phyloP scores from a whole-genome alignment of 805 yeast species.

The Teunomyces aglyptinius region DNA sequence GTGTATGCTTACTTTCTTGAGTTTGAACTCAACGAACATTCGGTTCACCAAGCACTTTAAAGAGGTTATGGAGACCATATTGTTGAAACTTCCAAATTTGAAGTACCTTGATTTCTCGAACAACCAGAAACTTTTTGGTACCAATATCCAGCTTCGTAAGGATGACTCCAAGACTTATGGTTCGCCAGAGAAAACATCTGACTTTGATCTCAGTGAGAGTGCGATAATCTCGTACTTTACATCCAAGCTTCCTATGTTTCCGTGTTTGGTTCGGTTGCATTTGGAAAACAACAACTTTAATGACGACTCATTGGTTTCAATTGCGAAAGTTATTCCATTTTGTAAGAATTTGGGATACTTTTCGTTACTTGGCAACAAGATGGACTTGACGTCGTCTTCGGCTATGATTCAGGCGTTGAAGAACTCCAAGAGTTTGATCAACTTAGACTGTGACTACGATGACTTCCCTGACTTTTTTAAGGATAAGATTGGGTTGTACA shows the following conservation, averaged over 20 bases:
- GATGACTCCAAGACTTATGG: not conserved
- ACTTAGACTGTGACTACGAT: constrained; percentile 68
- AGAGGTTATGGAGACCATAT: constrained; percentile 47
- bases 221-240: constrained; percentile 53
- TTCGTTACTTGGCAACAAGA: constrained; percentile 62
- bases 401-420: constrained; percentile 70
- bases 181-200: not conserved
- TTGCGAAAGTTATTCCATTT: constrained; percentile 69
- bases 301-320: constrained; percentile 51
- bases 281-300: constrained; percentile 66
- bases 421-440: constrained; percentile 61
- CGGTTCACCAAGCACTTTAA: constrained; percentile 47
- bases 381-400: constrained; percentile 60
- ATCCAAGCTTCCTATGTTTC: constrained; percentile 66
- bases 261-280: constrained; percentile 62
- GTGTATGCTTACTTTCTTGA: constrained; percentile 43
- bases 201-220: constrained; percentile 4
- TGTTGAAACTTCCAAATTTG: constrained; percentile 56
- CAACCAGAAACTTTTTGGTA: constrained; percentile 66
- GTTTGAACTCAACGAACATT: constrained; percentile 65
- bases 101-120: constrained; percentile 75
- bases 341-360: constrained; percentile 66
- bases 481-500: constrained; percentile 72
- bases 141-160: constrained; percentile 8
- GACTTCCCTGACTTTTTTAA: constrained; percentile 59